Evolutionary conservation across 495 filamentous ascomycete genomes (phyloP).

Genomic region (Penicillium verhagenii): DNA sequence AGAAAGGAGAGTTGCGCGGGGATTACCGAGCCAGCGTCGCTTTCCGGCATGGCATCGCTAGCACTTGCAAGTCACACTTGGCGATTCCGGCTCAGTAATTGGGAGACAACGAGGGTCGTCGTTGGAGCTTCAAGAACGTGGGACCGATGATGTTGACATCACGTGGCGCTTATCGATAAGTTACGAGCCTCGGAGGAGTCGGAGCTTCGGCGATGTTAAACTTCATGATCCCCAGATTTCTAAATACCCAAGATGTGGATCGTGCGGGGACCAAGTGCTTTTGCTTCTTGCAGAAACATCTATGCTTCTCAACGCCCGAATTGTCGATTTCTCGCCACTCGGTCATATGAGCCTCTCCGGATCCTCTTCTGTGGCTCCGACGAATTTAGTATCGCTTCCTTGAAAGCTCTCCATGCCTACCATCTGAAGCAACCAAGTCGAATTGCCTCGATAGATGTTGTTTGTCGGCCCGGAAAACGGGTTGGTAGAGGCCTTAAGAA

Average conservation of each 20-base stretch:
- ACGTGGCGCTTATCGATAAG: conserved; percentile 42
- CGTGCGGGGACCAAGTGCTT: conserved; percentile 14
- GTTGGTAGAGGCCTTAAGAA: conserved; percentile 70
- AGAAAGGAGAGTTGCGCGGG: conserved; percentile 87
- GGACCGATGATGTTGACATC: conserved; percentile 36
- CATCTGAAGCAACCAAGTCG: conserved; percentile 49
- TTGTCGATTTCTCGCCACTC: conserved; percentile 31
- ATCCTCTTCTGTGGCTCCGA: conserved; percentile 97
- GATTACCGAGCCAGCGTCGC: conserved; percentile 44
- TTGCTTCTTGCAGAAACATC: conserved; percentile 23
- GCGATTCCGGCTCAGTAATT: conserved; percentile 13
- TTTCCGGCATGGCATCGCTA: conserved; percentile 43
- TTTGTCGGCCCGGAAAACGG: conserved; percentile 74
- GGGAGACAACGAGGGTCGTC: not conserved
- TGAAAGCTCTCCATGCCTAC: conserved; percentile 67
- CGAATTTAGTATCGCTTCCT: conserved; percentile 79
- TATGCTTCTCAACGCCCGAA: conserved; percentile 8
- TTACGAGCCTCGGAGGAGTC: not conserved
- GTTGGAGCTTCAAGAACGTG: conserved; percentile 4
- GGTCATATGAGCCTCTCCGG: conserved; percentile 62
- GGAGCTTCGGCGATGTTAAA: conserved; percentile 4
- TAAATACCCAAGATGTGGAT: conserved; percentile 24
- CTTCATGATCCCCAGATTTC: not conserved
- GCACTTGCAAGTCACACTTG: not conserved
- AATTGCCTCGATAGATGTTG: conserved; percentile 83